Base-by-base conservation (phyloP, 73 alveolate genomes). In the Breviolum minutum region DNA sequence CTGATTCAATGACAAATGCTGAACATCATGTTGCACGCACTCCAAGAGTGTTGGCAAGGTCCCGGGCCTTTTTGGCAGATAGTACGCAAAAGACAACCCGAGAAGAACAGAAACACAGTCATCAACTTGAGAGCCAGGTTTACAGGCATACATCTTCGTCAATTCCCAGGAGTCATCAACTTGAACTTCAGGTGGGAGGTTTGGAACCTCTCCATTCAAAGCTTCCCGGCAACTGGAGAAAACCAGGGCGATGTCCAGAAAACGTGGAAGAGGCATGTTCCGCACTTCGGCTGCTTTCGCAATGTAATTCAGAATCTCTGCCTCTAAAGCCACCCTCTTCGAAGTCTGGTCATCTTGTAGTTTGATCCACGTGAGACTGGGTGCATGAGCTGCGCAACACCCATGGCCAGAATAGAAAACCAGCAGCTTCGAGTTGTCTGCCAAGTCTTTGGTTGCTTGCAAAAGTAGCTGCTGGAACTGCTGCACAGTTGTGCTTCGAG, bases 321-420 rank as follows among this genome's bases (percentile, higher is more conserved):
- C 2, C 79, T 86, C 66, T 29, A 86, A 40, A 19, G 95, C 29
- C 13, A 86, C 62, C 81, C 14, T 2, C 12, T 0, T 3, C 54
- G 54, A 40, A 40, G 54, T 40, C 54, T 40, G 54, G 54, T 40
- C 40, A 11, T 14, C 70, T 0, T 30, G 40, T 7, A 14, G 13
- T 29, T 26, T n/a, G 62, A 86, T n/a, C 79, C 77, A n/a, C n/a
- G n/a, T n/a, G n/a, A n/a, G n/a, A n/a, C n/a, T n/a, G n/a, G n/a
- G n/a, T n/a, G n/a, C n/a, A n/a, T n/a, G n/a, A n/a, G n/a, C n/a
- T n/a, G n/a, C n/a, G n/a, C n/a, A n/a, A n/a, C n/a, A n/a, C n/a
- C 95, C 95, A 86, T 86, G 95, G 14, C 95, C 95, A 86, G 95
- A 40, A 63, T 63, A 86, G 63, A 10, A 86, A 13, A 86, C 30